Evolutionary conservation across 352 stramenopile species (phyloP).

Genomic region (Pythium brachiatum): DNA sequence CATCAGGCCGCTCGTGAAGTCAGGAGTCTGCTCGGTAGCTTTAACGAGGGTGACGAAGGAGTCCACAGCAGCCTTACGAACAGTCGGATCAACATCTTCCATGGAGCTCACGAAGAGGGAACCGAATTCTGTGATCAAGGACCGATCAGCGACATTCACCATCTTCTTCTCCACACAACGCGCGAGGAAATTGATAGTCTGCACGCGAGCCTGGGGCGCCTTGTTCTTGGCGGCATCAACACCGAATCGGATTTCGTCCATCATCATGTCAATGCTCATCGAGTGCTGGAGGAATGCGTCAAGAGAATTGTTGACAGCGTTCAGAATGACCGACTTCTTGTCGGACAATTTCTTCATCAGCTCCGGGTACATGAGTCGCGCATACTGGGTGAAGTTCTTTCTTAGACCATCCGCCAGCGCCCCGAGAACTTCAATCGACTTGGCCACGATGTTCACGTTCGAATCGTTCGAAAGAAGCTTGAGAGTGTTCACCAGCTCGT

Average conservation of each 20-base stretch:
- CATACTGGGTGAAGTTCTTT: slow-evolving; percentile 80
- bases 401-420: slow-evolving; percentile 73
- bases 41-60: slow-evolving; percentile 61
- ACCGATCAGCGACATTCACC: slow-evolving; percentile 61
- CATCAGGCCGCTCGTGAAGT: slow-evolving; percentile 59
- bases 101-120: slow-evolving; percentile 58
- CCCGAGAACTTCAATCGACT: slow-evolving; percentile 81
- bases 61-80: slow-evolving; percentile 74
- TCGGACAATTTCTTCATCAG: slow-evolving; percentile 84
- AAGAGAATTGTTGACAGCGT: slow-evolving; percentile 77
- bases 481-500: slow-evolving; percentile 81
- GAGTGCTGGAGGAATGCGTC: slow-evolving; percentile 79
- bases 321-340: slow-evolving; percentile 85
- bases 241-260: slow-evolving; percentile 76
- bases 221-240: slow-evolving; percentile 83
- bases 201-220: slow-evolving; percentile 68
- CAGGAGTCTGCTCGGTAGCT: slow-evolving; percentile 39
- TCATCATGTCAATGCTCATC: slow-evolving; percentile 86
- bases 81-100: slow-evolving; percentile 76
- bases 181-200: slow-evolving; percentile 66
- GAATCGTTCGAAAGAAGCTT: slow-evolving; percentile 79
- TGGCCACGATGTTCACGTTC: slow-evolving; percentile 88
- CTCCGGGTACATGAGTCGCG: slow-evolving; percentile 71
- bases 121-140: slow-evolving; percentile 61
- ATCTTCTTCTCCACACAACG: slow-evolving; percentile 70